Conservation (phyloP, 768 basidiomycete species). For the Mrakia blollopis region DNA sequence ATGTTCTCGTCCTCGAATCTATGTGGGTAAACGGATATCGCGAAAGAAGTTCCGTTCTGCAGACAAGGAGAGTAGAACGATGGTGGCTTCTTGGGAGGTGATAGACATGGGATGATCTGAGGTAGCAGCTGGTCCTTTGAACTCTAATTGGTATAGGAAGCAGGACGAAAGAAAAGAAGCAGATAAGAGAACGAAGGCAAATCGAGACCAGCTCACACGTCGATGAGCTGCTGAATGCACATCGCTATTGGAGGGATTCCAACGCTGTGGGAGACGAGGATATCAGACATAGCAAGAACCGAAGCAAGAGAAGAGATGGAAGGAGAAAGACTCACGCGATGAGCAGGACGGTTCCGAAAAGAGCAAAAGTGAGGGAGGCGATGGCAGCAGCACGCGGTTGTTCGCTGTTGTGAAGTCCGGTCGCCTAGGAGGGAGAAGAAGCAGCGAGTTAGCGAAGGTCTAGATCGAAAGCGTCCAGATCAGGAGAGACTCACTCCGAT, state of each 20-base stretch:
- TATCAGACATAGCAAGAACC: no score
- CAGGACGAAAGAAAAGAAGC: no score
- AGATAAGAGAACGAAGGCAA: no score
- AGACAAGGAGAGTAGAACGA: no score
- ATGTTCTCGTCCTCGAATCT: no score
- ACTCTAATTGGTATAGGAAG: no score
- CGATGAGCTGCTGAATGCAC: constrained; percentile 15
- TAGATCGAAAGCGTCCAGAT: not conserved
- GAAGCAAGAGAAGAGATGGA: no score
- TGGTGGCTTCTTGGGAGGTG: no score
- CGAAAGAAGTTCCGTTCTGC: no score
- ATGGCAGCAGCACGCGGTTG: constrained; percentile 15
- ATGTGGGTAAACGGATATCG: no score
- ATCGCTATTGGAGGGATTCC: constrained; percentile 17
- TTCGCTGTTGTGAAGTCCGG: constrained; percentile 9
- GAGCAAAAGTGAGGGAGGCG: constrained; percentile 21
- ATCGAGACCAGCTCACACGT: not conserved
- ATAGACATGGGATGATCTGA: no score
- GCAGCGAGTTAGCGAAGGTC: not conserved
- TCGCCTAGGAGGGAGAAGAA: not conserved
- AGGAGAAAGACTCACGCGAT: not conserved
- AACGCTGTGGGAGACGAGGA: not conserved
- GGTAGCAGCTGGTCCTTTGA: no score
- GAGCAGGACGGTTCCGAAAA: constrained; percentile 19
- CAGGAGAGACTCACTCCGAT: constrained; percentile 11